Evolutionary conservation across 768 basidiomycete genomes (phyloP).

Genomic region (Boletellus ananas): DNA sequence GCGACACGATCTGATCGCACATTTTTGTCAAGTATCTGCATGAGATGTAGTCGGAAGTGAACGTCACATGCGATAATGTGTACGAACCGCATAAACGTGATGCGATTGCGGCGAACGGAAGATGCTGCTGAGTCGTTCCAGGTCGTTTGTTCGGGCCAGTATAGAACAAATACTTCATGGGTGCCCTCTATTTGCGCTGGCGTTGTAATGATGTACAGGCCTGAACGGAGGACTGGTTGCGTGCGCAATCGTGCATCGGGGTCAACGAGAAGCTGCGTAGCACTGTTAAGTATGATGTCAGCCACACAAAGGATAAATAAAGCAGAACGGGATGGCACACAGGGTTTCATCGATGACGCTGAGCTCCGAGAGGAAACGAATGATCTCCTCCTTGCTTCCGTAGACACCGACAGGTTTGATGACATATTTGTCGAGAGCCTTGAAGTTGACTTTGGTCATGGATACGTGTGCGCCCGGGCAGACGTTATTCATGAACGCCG

Average conservation of each 20-base stretch:
- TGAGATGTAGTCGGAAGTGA: not conserved
- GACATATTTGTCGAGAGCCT: slow-evolving; percentile 40
- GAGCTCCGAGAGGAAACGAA: slow-evolving; percentile 39
- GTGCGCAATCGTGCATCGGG: not conserved
- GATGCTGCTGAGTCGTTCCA: slow-evolving; percentile 50
- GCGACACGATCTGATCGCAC: slow-evolving; percentile 49
- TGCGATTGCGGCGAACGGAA: slow-evolving; percentile 47
- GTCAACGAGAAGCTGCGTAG: slow-evolving; percentile 13
- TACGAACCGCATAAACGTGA: slow-evolving; percentile 58
- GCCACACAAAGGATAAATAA: not conserved
- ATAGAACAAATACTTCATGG: slow-evolving; percentile 44
- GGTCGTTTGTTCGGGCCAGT: slow-evolving; percentile 60
- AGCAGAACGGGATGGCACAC: slow-evolving; percentile 30
- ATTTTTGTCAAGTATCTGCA: slow-evolving; percentile 57
- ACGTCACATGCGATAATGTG: not conserved
- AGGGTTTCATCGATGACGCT: slow-evolving; percentile 34
- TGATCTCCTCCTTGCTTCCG: slow-evolving; percentile 50
- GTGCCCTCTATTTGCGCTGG: not conserved
- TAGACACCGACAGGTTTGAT: slow-evolving; percentile 56
- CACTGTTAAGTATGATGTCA: slow-evolving; percentile 2
- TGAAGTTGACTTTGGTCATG: slow-evolving; percentile 56
- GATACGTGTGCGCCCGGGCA: slow-evolving; percentile 50
- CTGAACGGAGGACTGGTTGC: slow-evolving; percentile 19
- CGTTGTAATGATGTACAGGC: slow-evolving; percentile 17
- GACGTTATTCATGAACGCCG: slow-evolving; percentile 44